Evolutionary conservation across 352 stramenopile species (phyloP), one percentile per base, ranked within the genome.

Genomic region (Thraustochytrium striatum): DNA sequence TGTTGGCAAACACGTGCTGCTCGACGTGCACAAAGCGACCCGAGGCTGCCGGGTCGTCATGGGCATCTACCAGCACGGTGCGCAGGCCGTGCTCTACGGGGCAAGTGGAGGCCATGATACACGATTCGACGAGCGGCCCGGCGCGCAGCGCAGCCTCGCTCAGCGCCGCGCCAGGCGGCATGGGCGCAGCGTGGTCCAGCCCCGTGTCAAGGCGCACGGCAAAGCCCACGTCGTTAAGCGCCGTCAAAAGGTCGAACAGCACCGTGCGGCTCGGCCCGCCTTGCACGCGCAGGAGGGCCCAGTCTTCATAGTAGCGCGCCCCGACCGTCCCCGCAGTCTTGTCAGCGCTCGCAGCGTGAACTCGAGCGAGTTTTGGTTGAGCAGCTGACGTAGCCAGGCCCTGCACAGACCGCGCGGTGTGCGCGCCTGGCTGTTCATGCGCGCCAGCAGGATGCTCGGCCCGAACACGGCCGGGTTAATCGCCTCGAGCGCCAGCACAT

Each of bases 331-430:
- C 13, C n/a, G 44, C 52, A 61, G 44, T 25, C 52, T 75, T 39
- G 41, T 61, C 36, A 75, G 25, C 1, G 65, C 65, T 3, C 65
- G 32, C 8, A 75, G n/a, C 1, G 65, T 75, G 47, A 41, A 75
- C 50, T 75, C 65, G 19, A 75, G 65, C 9, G 65, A 39, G 39
- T 75, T 75, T 32, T 61, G 44, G 52, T 75, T 61, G 13, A 75
- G 52, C 61, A 75, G 65, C 52, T 55, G 43, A 5, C 65, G 44
- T 8, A 75, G 43, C 65, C 65, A 75, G 36, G 65, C 65, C 3
- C 65, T 21, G 44, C 44, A 62, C 30, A 75, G 65, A 0, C 65
- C 41, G 21, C 35, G 61, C 13, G 44, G 43, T 3, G 65, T 19
- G 44, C 44, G 39, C 3, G 16, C 21, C 16, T 39, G 5, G 33